Percentiles rank a stretch among this genome's conserved stretches.
Conservation (phyloP, 257 asterid genomes). For the Cordia subcordata region DNA sequence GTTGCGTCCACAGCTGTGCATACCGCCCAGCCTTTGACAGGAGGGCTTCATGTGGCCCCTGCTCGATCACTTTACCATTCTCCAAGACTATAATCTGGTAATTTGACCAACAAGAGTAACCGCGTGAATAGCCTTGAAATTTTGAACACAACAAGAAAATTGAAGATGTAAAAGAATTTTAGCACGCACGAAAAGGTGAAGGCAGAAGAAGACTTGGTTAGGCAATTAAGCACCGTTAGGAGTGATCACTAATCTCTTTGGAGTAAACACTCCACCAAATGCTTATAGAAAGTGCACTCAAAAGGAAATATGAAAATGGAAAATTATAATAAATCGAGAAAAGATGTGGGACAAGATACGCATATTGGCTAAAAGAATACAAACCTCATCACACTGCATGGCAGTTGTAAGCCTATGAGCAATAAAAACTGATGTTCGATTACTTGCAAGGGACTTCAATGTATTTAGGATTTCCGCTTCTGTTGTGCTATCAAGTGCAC, state of each 20-base stretch:
- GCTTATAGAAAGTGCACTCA: too few species aligned
- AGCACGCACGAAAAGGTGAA: too few species aligned
- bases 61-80: constrained; percentile 88
- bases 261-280: too few species aligned
- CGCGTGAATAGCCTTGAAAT: background rate
- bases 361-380: constrained; percentile 4
- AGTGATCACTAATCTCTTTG: too few species aligned
- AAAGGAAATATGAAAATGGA: too few species aligned
- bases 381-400: constrained; percentile 99
- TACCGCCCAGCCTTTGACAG: constrained; percentile 76
- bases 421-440: constrained; percentile 83
- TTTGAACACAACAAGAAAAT: too few species aligned
- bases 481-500: constrained; percentile 98
- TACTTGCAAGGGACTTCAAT: constrained; percentile 61
- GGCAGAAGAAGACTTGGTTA: too few species aligned
- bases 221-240: too few species aligned
- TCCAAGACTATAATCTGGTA: constrained; percentile 86
- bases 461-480: constrained; percentile 90
- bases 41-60: constrained; percentile 88
- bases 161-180: too few species aligned
- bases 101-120: background rate
- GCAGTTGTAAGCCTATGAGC: constrained; percentile 98
- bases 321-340: background rate
- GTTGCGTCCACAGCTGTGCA: constrained; percentile 93
- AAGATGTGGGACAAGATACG: background rate